phyloP scores from a whole-genome alignment of 2,329 filamentous ascomycete genomes.

The Fonsecaea pugnacius region DNA sequence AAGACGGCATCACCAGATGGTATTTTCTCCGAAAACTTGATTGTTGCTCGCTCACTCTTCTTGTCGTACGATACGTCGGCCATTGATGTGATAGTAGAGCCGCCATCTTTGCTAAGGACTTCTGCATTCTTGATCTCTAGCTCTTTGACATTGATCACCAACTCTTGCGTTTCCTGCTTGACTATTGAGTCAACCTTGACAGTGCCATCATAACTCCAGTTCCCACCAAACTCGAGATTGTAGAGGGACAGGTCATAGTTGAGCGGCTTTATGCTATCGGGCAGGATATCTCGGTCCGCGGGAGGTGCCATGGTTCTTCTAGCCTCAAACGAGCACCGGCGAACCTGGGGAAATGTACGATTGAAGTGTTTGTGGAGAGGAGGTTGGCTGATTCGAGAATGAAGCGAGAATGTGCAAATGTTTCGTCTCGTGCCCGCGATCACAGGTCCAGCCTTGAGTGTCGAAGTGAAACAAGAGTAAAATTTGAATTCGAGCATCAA shows the following conservation, averaged over 20 bases:
- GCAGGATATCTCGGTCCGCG: slow-evolving; percentile 52
- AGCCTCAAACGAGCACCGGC: slow-evolving; percentile 49
- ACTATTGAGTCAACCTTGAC: slow-evolving; percentile 80
- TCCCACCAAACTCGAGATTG: slow-evolving; percentile 72
- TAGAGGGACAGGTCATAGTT: slow-evolving; percentile 85
- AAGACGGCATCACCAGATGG: slow-evolving; percentile 69
- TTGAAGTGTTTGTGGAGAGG: background rate
- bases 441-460: slow-evolving; percentile 33
- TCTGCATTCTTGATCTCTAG: slow-evolving; percentile 74
- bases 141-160: slow-evolving; percentile 84
- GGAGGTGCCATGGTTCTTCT: slow-evolving; percentile 48
- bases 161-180: slow-evolving; percentile 70
- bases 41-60: slow-evolving; percentile 79
- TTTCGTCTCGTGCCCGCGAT: slow-evolving; percentile 20
- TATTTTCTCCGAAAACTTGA: slow-evolving; percentile 75
- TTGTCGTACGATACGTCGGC: slow-evolving; percentile 75
- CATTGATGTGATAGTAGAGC: slow-evolving; percentile 28
- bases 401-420: slow-evolving; percentile 23
- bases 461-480: slow-evolving; percentile 27
- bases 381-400: background rate
- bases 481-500: slow-evolving; percentile 31
- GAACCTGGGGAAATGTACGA: slow-evolving; percentile 28
- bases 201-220: slow-evolving; percentile 82
- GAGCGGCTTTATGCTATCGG: slow-evolving; percentile 69
- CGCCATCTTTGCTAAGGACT: slow-evolving; percentile 60